Evolutionary conservation across 192 early-diverging fungal species (phyloP).

Genomic region (Coemansia sp.): DNA sequence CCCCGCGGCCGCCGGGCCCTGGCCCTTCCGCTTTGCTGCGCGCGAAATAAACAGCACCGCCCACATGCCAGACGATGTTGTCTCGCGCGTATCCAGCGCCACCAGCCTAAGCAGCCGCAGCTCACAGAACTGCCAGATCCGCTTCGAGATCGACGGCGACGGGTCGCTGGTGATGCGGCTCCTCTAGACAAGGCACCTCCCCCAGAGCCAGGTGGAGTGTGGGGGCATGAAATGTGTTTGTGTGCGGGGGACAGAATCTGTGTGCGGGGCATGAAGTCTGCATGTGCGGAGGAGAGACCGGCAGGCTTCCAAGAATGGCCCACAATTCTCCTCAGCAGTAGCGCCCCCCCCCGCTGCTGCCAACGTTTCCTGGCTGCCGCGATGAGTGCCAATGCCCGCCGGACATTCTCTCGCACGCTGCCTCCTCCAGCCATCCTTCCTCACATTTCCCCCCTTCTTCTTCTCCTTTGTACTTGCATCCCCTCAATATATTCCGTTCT

Average conservation of each 20-base stretch:
- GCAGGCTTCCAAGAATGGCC: conserved; percentile 7
- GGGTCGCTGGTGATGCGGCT: conserved; percentile 25
- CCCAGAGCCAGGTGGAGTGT: background rate
- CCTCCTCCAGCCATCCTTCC: background rate
- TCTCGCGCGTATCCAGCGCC: conserved; percentile 34
- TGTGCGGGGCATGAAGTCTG: background rate
- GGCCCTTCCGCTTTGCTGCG: conserved; percentile 19
- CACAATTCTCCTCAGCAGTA: conserved; percentile 2
- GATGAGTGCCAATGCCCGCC: conserved; percentile 1
- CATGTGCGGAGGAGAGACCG: too few species aligned
- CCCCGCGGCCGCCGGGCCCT: background rate
- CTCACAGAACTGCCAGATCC: conserved; percentile 11
- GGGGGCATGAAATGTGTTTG: background rate
- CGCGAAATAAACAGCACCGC: conserved; percentile 29
- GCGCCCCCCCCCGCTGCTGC: conserved; percentile 4
- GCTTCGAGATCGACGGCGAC: conserved; percentile 24
- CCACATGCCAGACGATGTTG: conserved; percentile 29
- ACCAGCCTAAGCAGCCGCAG: conserved; percentile 12
- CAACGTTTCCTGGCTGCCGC: conserved; percentile 2
- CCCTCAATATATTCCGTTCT: background rate
- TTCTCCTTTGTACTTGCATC: background rate
- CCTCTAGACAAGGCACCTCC: background rate
- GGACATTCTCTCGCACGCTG: too few species aligned
- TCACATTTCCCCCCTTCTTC: background rate
- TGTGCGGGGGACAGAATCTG: background rate